Percentiles rank a stretch among this genome's conserved stretches.
Evolutionary conservation across 2,329 filamentous ascomycete species (phyloP).

Genomic region (Rhexocercosporidium sp.): DNA sequence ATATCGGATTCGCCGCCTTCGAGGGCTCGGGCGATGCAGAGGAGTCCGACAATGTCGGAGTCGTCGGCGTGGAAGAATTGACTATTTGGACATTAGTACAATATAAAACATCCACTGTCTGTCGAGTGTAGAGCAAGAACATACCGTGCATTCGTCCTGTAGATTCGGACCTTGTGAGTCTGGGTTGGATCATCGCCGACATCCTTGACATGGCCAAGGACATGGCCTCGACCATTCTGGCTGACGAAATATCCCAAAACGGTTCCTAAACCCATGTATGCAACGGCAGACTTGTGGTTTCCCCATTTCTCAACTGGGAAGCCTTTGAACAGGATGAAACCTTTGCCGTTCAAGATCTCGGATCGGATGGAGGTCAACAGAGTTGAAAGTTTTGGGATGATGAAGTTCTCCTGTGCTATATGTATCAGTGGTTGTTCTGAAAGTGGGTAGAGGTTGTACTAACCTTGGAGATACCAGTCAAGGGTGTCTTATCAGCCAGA

Average conservation of each 20-base stretch:
- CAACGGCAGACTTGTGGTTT: constrained; percentile 78
- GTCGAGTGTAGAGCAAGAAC: constrained; percentile 40
- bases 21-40: constrained; percentile 78
- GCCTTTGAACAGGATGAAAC: constrained; percentile 88
- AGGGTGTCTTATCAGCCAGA: constrained; percentile 64
- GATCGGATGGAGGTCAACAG: constrained; percentile 62
- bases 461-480: constrained; percentile 73
- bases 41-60: constrained; percentile 79
- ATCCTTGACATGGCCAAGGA: constrained; percentile 89
- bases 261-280: constrained; percentile 88
- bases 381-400: constrained; percentile 58
- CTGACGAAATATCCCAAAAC: constrained; percentile 88
- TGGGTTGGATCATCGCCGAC: constrained; percentile 44
- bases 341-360: constrained; percentile 81
- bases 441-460: neutral
- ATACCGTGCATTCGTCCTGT: constrained; percentile 71
- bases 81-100: neutral
- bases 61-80: constrained; percentile 90
- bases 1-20: constrained; percentile 87
- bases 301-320: constrained; percentile 81
- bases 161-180: constrained; percentile 88
- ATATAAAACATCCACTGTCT: neutral
- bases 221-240: constrained; percentile 84
- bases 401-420: constrained; percentile 15
- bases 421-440: neutral